These are phyloP conservation scores for Pseudogymnoascus sp. DNA, from an alignment of 2,329 filamentous ascomycete species.

Conservation along the genomic window DNA sequence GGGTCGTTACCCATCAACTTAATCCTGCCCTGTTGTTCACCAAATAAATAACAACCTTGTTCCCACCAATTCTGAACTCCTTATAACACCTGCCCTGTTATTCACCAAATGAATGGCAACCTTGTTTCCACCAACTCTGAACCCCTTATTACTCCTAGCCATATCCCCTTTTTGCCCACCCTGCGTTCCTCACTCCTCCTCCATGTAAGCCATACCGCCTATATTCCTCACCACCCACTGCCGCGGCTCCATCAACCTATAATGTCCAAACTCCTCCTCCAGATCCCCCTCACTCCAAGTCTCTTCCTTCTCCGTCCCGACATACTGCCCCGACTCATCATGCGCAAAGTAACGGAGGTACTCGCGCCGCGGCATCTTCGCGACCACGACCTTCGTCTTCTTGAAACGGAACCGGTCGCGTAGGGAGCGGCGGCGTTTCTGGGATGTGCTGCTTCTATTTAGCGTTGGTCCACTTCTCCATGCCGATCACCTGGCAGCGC, in stretches of 20 bases:
- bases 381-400: slow-evolving; percentile 22
- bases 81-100: background rate
- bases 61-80: background rate
- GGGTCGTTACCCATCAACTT: background rate
- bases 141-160: background rate
- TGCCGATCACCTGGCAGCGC: background rate
- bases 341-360: slow-evolving; percentile 26
- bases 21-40: background rate
- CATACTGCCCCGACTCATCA: slow-evolving; percentile 22
- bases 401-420: background rate
- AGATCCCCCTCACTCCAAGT: slow-evolving; percentile 16
- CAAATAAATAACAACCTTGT: background rate
- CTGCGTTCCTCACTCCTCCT: background rate
- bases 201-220: background rate
- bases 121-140: background rate
- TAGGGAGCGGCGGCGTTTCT: background rate
- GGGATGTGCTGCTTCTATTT: background rate
- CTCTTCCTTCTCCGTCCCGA: slow-evolving; percentile 14
- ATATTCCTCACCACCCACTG: background rate
- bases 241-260: background rate
- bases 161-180: background rate
- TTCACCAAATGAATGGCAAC: background rate
- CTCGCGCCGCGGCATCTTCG: slow-evolving; percentile 25
- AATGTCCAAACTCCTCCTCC: slow-evolving; percentile 22
- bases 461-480: background rate